Conservation (phyloP, 1,284 basidiomycete genomes). For the Puccinia horiana region DNA sequence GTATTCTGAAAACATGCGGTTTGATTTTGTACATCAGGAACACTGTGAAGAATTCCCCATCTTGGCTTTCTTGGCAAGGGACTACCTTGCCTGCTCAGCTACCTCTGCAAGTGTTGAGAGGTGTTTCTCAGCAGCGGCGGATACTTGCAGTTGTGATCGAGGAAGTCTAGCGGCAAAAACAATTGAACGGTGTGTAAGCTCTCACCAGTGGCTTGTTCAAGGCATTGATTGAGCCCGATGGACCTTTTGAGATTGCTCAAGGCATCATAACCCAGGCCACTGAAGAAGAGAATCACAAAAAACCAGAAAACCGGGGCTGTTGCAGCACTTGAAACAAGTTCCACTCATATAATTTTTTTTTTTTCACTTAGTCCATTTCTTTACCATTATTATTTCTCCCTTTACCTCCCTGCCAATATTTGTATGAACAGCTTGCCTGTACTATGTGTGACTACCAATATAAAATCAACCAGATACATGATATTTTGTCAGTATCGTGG, state of each 20-base stretch:
- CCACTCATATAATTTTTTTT: no score
- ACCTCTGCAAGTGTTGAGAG: constrained; percentile 14
- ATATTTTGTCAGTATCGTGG: no score
- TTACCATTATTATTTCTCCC: no score
- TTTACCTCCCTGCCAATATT: no score
- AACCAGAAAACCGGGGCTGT: background rate
- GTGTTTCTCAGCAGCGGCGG: constrained; percentile 15
- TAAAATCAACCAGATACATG: no score
- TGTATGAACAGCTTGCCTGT: no score
- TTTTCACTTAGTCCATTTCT: background rate
- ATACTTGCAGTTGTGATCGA: background rate
- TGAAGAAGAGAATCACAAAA: background rate
- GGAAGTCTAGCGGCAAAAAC: background rate
- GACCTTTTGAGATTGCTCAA: background rate
- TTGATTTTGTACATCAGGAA: background rate
- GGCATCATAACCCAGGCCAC: background rate
- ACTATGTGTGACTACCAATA: no score
- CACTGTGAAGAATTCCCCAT: background rate
- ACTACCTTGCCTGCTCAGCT: background rate
- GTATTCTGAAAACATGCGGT: background rate
- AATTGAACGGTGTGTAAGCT: constrained; percentile 14
- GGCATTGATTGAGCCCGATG: constrained; percentile 10
- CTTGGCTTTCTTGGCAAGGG: background rate
- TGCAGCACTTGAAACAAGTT: no score
- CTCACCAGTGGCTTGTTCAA: constrained; percentile 5